phyloP scores from a whole-genome alignment of 169 alveolate genomes.

The Condylostoma magnum region DNA sequence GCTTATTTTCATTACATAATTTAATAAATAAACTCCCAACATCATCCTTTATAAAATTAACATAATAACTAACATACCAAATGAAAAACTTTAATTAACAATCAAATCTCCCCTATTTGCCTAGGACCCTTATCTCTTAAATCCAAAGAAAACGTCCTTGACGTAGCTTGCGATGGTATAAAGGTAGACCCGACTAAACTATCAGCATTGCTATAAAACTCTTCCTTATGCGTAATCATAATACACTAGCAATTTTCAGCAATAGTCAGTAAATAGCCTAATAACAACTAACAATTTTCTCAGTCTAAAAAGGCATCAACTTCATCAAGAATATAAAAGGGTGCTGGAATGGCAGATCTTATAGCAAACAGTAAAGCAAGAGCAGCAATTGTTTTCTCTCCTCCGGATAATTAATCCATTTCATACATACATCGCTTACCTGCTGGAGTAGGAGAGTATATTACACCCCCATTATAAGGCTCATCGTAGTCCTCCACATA shows the following conservation, averaged over 20 bases:
- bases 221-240: conserved; percentile 85
- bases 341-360: conserved; percentile 86
- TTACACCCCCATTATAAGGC: conserved; percentile 82
- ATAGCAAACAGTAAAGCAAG: conserved; percentile 88
- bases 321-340: conserved; percentile 92
- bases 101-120: neutral
- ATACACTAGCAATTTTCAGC: conserved; percentile 57
- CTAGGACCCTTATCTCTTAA: conserved; percentile 10
- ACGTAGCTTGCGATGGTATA: neutral
- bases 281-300: conserved; percentile 75
- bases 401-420: conserved; percentile 89
- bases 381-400: conserved; percentile 96
- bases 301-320: conserved; percentile 93
- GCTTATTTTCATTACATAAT: too few species aligned
- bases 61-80: too few species aligned
- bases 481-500: conserved; percentile 70
- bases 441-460: conserved; percentile 86
- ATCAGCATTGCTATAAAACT: conserved; percentile 80
- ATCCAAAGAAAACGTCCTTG: conserved; percentile 17
- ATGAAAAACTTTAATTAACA: neutral
- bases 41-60: too few species aligned
- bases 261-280: conserved; percentile 65
- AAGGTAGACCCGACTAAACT: conserved; percentile 72
- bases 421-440: conserved; percentile 83
- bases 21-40: too few species aligned